Conservation (phyloP, 805 yeast genomes). For the Tetrapisispora taiwanensis region DNA sequence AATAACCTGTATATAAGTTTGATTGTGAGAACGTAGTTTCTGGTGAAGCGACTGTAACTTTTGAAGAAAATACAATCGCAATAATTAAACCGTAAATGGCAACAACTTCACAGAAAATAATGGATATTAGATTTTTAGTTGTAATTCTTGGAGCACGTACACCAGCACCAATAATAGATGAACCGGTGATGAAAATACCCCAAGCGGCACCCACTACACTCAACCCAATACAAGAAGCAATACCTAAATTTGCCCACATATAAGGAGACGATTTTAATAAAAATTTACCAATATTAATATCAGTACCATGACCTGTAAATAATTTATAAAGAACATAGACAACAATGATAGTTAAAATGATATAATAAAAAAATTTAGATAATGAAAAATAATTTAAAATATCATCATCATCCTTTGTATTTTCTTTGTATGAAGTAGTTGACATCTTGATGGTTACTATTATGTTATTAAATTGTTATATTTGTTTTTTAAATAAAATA, state of each 20-base stretch:
- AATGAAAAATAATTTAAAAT: conserved; percentile 10
- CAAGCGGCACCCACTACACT: conserved; percentile 97
- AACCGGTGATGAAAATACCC: conserved; percentile 96
- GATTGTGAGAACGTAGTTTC: conserved; percentile 60
- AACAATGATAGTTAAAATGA: conserved; percentile 14
- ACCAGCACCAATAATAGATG: conserved; percentile 94
- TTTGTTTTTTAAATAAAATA: no score
- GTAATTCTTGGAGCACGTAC: conserved; percentile 96
- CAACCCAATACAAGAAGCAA: conserved; percentile 82
- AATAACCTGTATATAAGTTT: conserved; percentile 87
- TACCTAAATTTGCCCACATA: conserved; percentile 93
- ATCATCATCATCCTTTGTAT: conserved; percentile 2
- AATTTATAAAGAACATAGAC: conserved; percentile 32
- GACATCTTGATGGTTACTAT: neutral
- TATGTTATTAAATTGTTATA: no score
- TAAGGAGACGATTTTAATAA: conserved; percentile 82
- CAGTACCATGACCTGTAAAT: conserved; percentile 87
- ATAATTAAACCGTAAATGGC: conserved; percentile 96
- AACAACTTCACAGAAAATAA: conserved; percentile 97
- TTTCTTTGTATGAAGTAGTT: neutral
- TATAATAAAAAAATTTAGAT: conserved; percentile 14
- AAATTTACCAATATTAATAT: conserved; percentile 84
- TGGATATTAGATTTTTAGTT: conserved; percentile 90
- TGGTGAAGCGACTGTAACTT: conserved; percentile 59
- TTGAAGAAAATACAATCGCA: conserved; percentile 94